Base-by-base conservation (phyloP, 2,329 filamentous ascomycete genomes). In the Geoglossum cookeanum region DNA sequence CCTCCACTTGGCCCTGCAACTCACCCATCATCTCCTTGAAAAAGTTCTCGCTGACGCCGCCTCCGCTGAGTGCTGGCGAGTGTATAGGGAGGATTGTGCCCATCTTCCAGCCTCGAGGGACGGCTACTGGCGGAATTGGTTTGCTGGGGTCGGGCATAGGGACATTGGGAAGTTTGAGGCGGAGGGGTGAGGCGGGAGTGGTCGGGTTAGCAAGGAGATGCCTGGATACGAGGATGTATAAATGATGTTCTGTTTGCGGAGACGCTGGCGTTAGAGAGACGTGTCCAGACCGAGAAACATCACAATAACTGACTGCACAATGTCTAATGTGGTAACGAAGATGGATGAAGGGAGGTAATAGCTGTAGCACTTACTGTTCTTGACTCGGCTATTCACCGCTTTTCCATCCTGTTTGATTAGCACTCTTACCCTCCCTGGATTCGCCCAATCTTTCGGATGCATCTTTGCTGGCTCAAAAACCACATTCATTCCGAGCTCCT, bases 11-110 rank as follows among this genome's bases (percentile, higher is more conserved):
- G 62, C 72, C 74, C 62, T 78, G 75, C 87, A 97, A 94, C 73
- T 94, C 88, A 65, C 82, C 84, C 90, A 97, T 95, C 77, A 96
- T 94, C 63, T 96, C 90, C 74, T 92, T 88, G 66, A 97, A 82
- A 60, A 96, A 80, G 66, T 97, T 94, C 69, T 98, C 92, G 60
- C 82, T 90, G 9, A 97, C 87, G 39, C 92, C 92, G 9, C 92
- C 92, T 7, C 92, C 92, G 57, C 86, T 92, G 71, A 97, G 78
- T 17, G 89, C 92, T 0, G 90, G 83, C 61, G 86, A 94, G 66
- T 94, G 85, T 61, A 94, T 82, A 27, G 92, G 92, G 62, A 98
- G 67, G 59, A 95, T 81, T 59, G 79, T 81, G 60, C 81, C 81
- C 69, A 97, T 84, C 74, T 94, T 96, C 87, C 89, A 96, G 42